Evolutionary conservation across 371 early-diverging fungal genomes (phyloP).

Genomic region (Mortierella sp.): DNA sequence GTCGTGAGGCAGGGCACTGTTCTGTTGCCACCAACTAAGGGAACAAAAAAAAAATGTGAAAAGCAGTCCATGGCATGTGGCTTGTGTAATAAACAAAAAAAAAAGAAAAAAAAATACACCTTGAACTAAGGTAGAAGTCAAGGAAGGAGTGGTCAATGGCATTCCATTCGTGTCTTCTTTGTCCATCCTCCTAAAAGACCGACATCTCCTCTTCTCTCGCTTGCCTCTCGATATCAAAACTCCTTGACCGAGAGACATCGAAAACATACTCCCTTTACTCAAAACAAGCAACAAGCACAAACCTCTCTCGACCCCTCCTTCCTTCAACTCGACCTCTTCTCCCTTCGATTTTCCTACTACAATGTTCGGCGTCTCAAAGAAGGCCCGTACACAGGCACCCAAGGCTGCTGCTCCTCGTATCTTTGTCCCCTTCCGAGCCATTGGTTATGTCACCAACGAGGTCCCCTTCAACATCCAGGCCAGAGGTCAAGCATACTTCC

Average conservation of each 20-base stretch:
- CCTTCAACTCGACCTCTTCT: not conserved
- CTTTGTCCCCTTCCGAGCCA: conserved; percentile 89
- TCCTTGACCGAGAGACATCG: not conserved
- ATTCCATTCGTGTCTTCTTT: not conserved
- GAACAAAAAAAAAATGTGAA: not conserved
- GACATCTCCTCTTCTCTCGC: not conserved
- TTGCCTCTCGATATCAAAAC: not conserved
- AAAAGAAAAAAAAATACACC: conserved; percentile 5
- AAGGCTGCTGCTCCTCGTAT: conserved; percentile 66
- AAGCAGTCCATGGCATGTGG: conserved; percentile 14
- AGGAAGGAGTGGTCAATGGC: not conserved
- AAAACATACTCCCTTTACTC: not conserved
- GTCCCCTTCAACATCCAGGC: conserved; percentile 85
- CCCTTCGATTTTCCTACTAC: not conserved
- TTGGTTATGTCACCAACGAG: conserved; percentile 90
- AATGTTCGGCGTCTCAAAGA: conserved; percentile 57
- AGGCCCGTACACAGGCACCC: conserved; percentile 45
- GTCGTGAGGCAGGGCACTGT: not conserved
- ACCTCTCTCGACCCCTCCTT: not conserved
- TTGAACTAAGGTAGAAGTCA: not conserved
- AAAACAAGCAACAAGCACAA: not conserved
- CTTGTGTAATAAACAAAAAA: conserved; percentile 17
- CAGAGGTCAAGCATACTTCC: conserved; percentile 81
- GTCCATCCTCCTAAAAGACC: conserved; percentile 10
- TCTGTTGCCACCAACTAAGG: not conserved